Evolutionary conservation across 2,329 filamentous ascomycete genomes (phyloP).

Genomic region (Furcasterigmium furcatum): DNA sequence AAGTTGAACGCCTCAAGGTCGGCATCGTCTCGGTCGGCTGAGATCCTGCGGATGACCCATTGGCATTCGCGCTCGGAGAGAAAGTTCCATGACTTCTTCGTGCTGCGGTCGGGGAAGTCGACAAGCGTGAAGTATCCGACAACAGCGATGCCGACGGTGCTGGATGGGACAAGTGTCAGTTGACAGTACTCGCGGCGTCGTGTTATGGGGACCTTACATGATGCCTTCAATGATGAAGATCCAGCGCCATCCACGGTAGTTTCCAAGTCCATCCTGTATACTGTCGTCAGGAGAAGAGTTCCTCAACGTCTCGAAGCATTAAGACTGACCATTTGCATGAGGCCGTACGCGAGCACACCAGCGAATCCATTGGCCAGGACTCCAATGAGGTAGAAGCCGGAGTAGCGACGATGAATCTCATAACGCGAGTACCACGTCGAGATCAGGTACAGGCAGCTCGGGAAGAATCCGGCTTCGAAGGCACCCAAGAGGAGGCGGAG

Average conservation of each 20-base stretch:
- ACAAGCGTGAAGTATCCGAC: slow-evolving; percentile 9
- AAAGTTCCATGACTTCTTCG: slow-evolving; percentile 9
- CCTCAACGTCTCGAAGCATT: neutral
- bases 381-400: slow-evolving; percentile 10
- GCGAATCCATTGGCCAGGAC: slow-evolving; percentile 19
- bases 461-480: slow-evolving; percentile 64
- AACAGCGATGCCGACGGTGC: too few relatives aligned
- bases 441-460: slow-evolving; percentile 31
- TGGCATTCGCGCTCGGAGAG: slow-evolving; percentile 5
- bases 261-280: neutral
- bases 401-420: slow-evolving; percentile 22
- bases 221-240: slow-evolving; percentile 7
- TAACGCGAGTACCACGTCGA: slow-evolving; percentile 27
- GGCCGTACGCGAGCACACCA: slow-evolving; percentile 4
- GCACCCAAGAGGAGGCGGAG: slow-evolving; percentile 57
- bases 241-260: neutral
- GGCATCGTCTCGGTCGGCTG: slow-evolving; percentile 12
- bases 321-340: neutral
- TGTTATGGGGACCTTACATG: too few relatives aligned
- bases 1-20: slow-evolving; percentile 7
- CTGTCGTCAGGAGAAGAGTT: neutral
- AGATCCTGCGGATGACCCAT: slow-evolving; percentile 10
- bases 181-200: too few relatives aligned
- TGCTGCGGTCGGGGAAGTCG: slow-evolving; percentile 12
- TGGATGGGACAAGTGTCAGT: too few relatives aligned